A percentile compares a stretch with the other conserved stretches of the same genome.
These are phyloP conservation scores for Henningerozyma blattae DNA, from an alignment of 805 yeast species.

Conservation along the genomic window DNA sequence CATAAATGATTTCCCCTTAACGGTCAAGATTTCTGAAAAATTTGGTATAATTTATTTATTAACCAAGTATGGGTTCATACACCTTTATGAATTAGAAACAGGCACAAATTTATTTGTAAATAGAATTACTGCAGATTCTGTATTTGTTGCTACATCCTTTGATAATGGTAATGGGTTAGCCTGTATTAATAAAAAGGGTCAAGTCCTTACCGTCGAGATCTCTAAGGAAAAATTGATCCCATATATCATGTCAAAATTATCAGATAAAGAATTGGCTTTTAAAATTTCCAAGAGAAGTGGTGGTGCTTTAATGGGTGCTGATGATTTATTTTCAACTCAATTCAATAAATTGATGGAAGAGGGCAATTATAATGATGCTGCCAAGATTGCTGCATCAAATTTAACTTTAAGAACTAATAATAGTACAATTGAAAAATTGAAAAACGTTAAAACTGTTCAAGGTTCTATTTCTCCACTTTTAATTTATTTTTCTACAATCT, in stretches of 20 bases:
- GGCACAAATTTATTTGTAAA: slow-evolving; percentile 90
- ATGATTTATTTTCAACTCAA: slow-evolving; percentile 78
- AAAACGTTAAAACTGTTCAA: slow-evolving; percentile 80
- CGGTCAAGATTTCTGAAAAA: slow-evolving; percentile 72
- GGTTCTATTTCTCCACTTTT: slow-evolving; percentile 92
- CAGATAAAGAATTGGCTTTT: slow-evolving; percentile 78
- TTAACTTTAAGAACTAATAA: slow-evolving; percentile 88
- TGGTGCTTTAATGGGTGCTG: slow-evolving; percentile 74
- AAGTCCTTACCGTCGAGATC: slow-evolving; percentile 84
- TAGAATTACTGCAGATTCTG: slow-evolving; percentile 91
- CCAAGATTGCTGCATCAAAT: slow-evolving; percentile 95
- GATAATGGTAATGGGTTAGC: slow-evolving; percentile 71
- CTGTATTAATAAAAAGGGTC: slow-evolving; percentile 90
- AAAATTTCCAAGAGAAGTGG: slow-evolving; percentile 91
- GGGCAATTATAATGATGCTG: slow-evolving; percentile 87
- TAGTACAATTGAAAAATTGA: slow-evolving; percentile 82
- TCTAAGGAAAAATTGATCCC: slow-evolving; percentile 78
- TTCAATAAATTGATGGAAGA: slow-evolving; percentile 72
- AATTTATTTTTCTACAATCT: slow-evolving; percentile 80
- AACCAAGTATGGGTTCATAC: slow-evolving; percentile 94
- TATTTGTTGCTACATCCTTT: slow-evolving; percentile 75
- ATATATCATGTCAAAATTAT: slow-evolving; percentile 73
- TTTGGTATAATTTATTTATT: slow-evolving; percentile 82
- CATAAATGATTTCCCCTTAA: slow-evolving; percentile 89
- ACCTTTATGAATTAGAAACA: slow-evolving; percentile 85